phyloP scores from a whole-genome alignment of 2,329 filamentous ascomycete genomes.

The Lasiodiplodia theobromae region DNA sequence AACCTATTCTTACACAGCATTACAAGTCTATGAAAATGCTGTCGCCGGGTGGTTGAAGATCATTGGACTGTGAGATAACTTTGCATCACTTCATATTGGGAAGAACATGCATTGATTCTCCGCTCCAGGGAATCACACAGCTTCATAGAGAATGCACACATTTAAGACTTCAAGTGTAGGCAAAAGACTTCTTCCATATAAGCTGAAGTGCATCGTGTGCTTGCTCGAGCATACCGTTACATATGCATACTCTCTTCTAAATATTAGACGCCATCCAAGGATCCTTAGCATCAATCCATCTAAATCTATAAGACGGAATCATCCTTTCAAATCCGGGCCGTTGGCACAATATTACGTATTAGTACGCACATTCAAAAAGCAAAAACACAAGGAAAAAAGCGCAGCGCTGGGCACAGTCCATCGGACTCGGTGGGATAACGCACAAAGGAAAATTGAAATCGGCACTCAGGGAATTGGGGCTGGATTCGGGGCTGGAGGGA shows the following conservation, averaged over 20 bases:
- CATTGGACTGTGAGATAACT: too few relatives aligned
- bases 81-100: too few relatives aligned
- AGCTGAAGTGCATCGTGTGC: background rate
- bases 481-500: background rate
- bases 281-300: too few relatives aligned
- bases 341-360: background rate
- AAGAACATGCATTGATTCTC: too few relatives aligned
- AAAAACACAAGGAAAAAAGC: background rate
- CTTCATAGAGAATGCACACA: too few relatives aligned
- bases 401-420: background rate
- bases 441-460: background rate
- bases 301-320: background rate
- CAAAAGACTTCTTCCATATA: background rate
- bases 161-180: too few relatives aligned
- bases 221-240: background rate
- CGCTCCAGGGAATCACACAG: too few relatives aligned
- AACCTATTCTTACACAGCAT: too few relatives aligned
- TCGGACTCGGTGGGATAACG: background rate
- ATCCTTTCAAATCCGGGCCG: background rate
- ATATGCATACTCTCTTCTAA: background rate
- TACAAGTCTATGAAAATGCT: too few relatives aligned
- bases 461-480: background rate
- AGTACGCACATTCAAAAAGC: background rate
- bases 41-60: too few relatives aligned
- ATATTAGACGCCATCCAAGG: background rate